Percentiles rank a stretch among this genome's conserved stretches.
These are phyloP conservation scores for Irpex rosettiformis DNA, from an alignment of 1,284 basidiomycete genomes.

Conservation along the genomic window DNA sequence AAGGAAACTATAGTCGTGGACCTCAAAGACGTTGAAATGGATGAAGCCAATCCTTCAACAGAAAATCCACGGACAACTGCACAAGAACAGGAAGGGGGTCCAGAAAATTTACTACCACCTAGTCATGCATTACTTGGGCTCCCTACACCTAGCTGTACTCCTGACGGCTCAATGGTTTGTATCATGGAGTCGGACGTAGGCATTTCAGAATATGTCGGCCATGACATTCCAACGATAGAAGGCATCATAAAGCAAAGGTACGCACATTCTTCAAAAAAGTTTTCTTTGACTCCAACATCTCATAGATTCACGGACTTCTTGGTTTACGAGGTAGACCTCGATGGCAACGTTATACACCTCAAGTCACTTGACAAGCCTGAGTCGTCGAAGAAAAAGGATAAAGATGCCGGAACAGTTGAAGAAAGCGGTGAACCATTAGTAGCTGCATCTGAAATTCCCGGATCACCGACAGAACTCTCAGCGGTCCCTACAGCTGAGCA, in stretches of 20 bases:
- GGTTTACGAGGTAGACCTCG: constrained; percentile 84
- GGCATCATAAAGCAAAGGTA: constrained; percentile 96
- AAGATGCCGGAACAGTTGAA: background rate
- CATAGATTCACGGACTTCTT: constrained; percentile 91
- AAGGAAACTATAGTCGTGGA: constrained; percentile 17
- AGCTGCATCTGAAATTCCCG: background rate
- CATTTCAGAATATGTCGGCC: constrained; percentile 84
- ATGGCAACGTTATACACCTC: constrained; percentile 75
- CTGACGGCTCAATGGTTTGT: constrained; percentile 47
- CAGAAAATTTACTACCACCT: constrained; percentile 57
- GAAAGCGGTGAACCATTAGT: background rate
- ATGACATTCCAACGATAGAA: constrained; percentile 67
- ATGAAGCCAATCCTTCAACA: constrained; percentile 10
- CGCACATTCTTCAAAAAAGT: constrained; percentile 17
- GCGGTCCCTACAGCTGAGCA: background rate
- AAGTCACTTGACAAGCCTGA: constrained; percentile 72
- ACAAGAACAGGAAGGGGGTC: constrained; percentile 10
- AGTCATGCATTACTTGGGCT: constrained; percentile 66
- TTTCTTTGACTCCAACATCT: constrained; percentile 8
- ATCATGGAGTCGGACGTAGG: constrained; percentile 85
- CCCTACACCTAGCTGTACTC: constrained; percentile 43
- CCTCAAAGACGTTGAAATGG: constrained; percentile 17
- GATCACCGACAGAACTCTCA: background rate
- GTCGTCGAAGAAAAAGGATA: constrained; percentile 37
- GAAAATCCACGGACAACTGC: constrained; percentile 19